Evolutionary conservation across 768 basidiomycete species (phyloP), one percentile per base, ranked within the genome.

Genomic region (Suillus discolor): DNA sequence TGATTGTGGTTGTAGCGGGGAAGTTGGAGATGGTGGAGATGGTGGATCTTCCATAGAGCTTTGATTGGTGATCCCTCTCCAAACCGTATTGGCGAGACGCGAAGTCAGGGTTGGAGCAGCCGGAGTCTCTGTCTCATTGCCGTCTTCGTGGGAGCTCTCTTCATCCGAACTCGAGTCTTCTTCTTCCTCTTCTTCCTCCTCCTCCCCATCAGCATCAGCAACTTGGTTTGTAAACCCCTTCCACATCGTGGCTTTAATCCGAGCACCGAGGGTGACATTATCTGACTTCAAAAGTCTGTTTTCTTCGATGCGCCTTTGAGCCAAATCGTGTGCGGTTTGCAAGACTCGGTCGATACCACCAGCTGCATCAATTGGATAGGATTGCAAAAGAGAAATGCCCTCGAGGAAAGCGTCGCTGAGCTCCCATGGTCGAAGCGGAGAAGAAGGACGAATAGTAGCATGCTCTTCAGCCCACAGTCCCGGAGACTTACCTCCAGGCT

Each of bases 51-150:
- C 77, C 89, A 90, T 89, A 3, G 89, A 85, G 65, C 83, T 84
- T 73, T 89, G 88, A 70, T 91, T 92, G 4, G 89, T 91, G 69
- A 92, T 87, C 4, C 91, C 91, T 72, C 84, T 83, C 91, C 90
- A 92, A 25, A 92, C 83, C n/a, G 84, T 86, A 64, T 78, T 85
- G 11, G 89, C 85, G 16, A 91, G 72, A 41, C 85, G 81, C 49
- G 86, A 81, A 7, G 84, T 83, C 61, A 88, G 66, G 15, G 83
- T 80, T 25, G 79, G 67, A 6, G 63, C 69, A 61, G 66, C 68
- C 62, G 73, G 76, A 0, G 77, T 81, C 72, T 85, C 83, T 6
- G 84, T 84, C 62, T 83, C 80, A 63, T 82, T 80, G 20, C 82
- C 80, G 8, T 83, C 82, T 23, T 80, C 82, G 16, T 71, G 66